Percentiles rank a stretch among this genome's conserved stretches.
These are phyloP conservation scores for Fagus sylvatica DNA, from an alignment of 306 rosid species.

Conservation along the genomic window DNA sequence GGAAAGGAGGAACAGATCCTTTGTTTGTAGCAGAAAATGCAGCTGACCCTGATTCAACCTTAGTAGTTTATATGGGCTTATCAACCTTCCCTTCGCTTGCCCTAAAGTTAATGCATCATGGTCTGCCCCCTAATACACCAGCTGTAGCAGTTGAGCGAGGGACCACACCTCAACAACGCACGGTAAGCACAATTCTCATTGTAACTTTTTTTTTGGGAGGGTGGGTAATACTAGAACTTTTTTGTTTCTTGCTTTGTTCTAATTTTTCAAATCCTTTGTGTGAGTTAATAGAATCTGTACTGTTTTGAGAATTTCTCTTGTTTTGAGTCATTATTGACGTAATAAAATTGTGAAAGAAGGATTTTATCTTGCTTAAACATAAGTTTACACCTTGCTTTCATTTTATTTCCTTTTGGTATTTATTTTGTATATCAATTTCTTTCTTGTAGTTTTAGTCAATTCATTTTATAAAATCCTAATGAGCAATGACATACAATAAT, in stretches of 20 bases:
- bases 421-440: background rate
- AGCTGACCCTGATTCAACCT: constrained; percentile 81
- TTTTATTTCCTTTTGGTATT: background rate
- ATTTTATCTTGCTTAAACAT: background rate
- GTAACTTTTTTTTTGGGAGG: background rate
- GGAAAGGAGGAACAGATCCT: constrained; percentile 92
- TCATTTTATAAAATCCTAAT: background rate
- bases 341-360: background rate
- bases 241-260: constrained; percentile 5
- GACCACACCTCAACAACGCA: constrained; percentile 84
- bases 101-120: constrained; percentile 71
- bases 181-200: constrained; percentile 41
- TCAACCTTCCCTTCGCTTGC: constrained; percentile 92
- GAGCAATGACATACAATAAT: background rate
- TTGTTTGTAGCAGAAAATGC: constrained; percentile 89
- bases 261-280: background rate
- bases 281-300: background rate
- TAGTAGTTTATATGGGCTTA: constrained; percentile 95
- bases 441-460: background rate
- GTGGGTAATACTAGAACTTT: too few relatives aligned
- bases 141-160: constrained; percentile 95
- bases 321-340: background rate
- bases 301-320: background rate
- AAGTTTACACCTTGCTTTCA: background rate
- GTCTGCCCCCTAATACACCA: constrained; percentile 75